A percentile compares a stretch with the other conserved stretches of the same genome.
Conservation (phyloP, 352 stramenopile genomes). For the Globisporangium camurandrum region DNA sequence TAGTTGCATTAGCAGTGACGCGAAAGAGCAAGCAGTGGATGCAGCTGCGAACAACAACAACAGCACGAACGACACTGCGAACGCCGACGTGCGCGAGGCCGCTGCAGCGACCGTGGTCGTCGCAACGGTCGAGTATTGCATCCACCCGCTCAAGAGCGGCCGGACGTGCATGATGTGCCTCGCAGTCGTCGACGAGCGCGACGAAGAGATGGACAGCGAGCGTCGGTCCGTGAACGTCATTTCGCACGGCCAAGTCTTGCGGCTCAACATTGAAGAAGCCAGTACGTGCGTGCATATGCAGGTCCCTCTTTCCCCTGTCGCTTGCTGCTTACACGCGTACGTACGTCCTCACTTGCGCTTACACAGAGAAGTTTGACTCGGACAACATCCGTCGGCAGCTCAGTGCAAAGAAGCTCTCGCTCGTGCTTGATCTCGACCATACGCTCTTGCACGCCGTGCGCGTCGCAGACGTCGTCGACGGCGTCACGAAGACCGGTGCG, state of each 20-base stretch:
- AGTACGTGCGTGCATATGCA: constrained; percentile 82
- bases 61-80: neutral
- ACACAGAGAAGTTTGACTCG: constrained; percentile 80
- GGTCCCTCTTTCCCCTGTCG: constrained; percentile 14
- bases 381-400: constrained; percentile 85
- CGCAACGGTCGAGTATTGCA: constrained; percentile 72
- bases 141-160: constrained; percentile 63
- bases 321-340: neutral
- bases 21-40: neutral
- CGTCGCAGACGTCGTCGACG: constrained; percentile 51
- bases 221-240: constrained; percentile 65
- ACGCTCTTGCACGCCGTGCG: constrained; percentile 93
- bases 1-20: neutral
- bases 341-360: neutral
- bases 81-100: neutral
- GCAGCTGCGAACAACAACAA: neutral
- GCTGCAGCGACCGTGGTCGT: constrained; percentile 17
- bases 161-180: constrained; percentile 81
- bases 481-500: constrained; percentile 50
- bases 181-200: constrained; percentile 55
- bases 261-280: constrained; percentile 95
- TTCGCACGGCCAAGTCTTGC: constrained; percentile 86
- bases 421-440: constrained; percentile 97
- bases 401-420: constrained; percentile 85
- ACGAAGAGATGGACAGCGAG: constrained; percentile 51